Evolutionary conservation across 2,329 filamentous ascomycete species (phyloP).

Genomic region (Gliomastix tumulicola): DNA sequence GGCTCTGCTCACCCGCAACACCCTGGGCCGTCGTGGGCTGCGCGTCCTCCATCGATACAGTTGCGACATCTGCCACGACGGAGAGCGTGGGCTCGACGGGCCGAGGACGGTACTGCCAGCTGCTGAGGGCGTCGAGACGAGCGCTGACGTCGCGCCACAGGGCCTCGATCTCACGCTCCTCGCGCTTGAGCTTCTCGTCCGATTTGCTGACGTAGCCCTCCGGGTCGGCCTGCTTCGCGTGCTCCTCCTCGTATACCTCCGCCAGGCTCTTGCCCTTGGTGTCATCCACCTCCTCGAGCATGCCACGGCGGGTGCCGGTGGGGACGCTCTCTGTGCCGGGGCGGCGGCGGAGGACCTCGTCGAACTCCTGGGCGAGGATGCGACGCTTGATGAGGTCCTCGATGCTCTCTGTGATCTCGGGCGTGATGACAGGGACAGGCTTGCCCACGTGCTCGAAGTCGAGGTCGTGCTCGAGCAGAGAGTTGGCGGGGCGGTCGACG

Average conservation of each 20-base stretch:
- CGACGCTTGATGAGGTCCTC: slow-evolving; percentile 91
- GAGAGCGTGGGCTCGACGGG: slow-evolving; percentile 74
- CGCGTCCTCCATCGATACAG: slow-evolving; percentile 90
- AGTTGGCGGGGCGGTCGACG: slow-evolving; percentile 78
- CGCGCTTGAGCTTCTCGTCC: slow-evolving; percentile 74
- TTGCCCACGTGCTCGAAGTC: slow-evolving; percentile 96
- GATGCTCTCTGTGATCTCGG: slow-evolving; percentile 83
- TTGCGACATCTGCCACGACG: slow-evolving; percentile 85
- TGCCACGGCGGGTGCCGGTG: slow-evolving; percentile 57
- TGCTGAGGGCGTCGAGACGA: slow-evolving; percentile 82
- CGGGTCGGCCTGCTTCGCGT: slow-evolving; percentile 70
- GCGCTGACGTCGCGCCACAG: slow-evolving; percentile 77
- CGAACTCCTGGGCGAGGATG: slow-evolving; percentile 84
- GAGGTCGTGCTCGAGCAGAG: slow-evolving; percentile 86
- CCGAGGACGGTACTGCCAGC: slow-evolving; percentile 93
- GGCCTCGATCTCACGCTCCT: slow-evolving; percentile 74
- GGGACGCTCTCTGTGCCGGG: slow-evolving; percentile 65
- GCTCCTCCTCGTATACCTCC: slow-evolving; percentile 91
- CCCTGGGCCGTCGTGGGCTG: slow-evolving; percentile 77
- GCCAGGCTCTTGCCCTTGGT: slow-evolving; percentile 84
- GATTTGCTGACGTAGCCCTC: slow-evolving; percentile 72
- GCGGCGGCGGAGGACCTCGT: slow-evolving; percentile 78
- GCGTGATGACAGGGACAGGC: slow-evolving; percentile 87
- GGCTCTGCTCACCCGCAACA: slow-evolving; percentile 53
- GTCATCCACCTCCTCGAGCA: slow-evolving; percentile 66